These are phyloP conservation scores for Sporisorium graminicola DNA, from an alignment of 1,284 basidiomycete genomes.

Conservation along the genomic window DNA sequence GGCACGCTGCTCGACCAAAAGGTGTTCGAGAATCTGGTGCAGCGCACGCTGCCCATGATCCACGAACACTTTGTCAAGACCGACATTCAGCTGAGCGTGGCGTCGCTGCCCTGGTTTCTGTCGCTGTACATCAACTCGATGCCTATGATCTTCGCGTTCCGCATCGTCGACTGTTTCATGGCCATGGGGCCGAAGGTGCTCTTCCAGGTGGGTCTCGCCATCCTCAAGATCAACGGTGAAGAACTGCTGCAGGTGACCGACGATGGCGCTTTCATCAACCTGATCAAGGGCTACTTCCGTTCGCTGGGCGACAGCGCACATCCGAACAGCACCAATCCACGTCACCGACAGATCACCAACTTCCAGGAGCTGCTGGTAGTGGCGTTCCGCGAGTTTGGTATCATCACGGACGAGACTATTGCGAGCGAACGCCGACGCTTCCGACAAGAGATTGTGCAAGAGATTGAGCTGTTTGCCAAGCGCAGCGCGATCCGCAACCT, in stretches of 20 bases:
- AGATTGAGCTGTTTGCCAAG: constrained; percentile 95
- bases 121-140: constrained; percentile 93
- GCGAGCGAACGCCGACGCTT: constrained; percentile 86
- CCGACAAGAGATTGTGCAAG: constrained; percentile 89
- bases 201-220: constrained; percentile 94
- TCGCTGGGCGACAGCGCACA: constrained; percentile 95
- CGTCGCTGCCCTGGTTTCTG: constrained; percentile 97
- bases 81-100: constrained; percentile 96
- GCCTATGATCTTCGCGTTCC: constrained; percentile 98
- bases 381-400: constrained; percentile 83
- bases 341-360: constrained; percentile 92
- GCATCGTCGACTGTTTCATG: constrained; percentile 98
- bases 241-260: constrained; percentile 94
- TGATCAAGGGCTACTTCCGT: constrained; percentile 81
- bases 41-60: constrained; percentile 80
- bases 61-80: constrained; percentile 91
- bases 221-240: constrained; percentile 98
- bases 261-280: constrained; percentile 91
- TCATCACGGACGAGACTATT: constrained; percentile 96
- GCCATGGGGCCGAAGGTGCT: constrained; percentile 98
- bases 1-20: constrained; percentile 97
- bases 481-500: constrained; percentile 93
- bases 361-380: constrained; percentile 87
- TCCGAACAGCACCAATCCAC: constrained; percentile 87
- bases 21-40: constrained; percentile 96